Evolutionary conservation across 306 rosid species (phyloP), one percentile per base, ranked within the genome.

Genomic region (Senna siamea): DNA sequence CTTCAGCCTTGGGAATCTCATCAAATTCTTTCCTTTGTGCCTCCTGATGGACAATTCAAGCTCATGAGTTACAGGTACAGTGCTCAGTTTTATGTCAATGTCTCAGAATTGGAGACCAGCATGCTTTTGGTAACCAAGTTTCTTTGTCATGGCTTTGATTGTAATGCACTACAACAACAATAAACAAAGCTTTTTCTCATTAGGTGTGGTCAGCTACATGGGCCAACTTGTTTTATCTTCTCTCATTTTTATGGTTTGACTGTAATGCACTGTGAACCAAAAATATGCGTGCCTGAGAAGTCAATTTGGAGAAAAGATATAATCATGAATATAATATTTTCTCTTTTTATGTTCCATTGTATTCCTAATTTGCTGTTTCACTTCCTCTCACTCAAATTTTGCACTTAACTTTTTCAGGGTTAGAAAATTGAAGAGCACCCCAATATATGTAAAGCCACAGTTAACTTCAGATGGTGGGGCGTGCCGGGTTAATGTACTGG

Each of bases 41-140:
- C 98, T 73, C 96, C 97, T 57, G 97, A 94, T 64, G 96, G 99
- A 71, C 90, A 87, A 81, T 94, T 94, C 81, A 92, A 94, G 86
- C 93, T 94, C 26, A 80, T 92, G 97, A 88, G 88, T 83, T 94
- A 92, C 87, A 94, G 99, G 99, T 94, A 71, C 4, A 68, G 15
- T 62, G 46, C 48, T 38, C 40, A 55, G 66, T 66, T 46, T 40
- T 72, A 20, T 58, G 11, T 47, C 51, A 12, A 58, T 77, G 69
- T 63, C 47, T 63, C 55, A 59, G 61, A 59, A 62, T 73, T 65
- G 59, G 37, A 52, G 43, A 55, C 18, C 17, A 37, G 47, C 8
- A 2, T 61, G 67, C 44, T 62, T 1, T 3, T 26, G 30, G 17
- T 2, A 18, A 1, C 48, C 19, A 18, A 18, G 3, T 44, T 41